Conservation (phyloP, 2,329 filamentous ascomycete species). For the Penicillium brevicompactum region DNA sequence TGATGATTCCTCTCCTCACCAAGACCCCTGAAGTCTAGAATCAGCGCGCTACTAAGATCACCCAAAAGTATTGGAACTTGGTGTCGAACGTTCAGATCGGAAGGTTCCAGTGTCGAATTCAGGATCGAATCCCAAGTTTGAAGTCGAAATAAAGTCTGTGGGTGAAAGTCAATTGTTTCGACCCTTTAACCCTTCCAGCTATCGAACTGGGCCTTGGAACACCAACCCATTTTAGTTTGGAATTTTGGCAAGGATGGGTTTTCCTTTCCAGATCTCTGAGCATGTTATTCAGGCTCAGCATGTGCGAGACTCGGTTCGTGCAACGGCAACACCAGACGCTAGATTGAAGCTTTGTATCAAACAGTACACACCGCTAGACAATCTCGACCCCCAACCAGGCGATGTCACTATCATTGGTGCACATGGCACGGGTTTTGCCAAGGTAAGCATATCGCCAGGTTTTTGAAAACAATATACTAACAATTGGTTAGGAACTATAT, state of each 20-base stretch:
- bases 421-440: slow-evolving; percentile 65
- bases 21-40: neutral
- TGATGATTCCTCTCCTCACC: neutral
- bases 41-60: neutral
- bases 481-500: slow-evolving; percentile 69
- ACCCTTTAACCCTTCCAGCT: too few relatives aligned
- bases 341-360: slow-evolving; percentile 55
- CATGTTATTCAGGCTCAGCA: slow-evolving; percentile 52
- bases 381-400: slow-evolving; percentile 45
- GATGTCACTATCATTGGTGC: slow-evolving; percentile 58
- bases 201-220: neutral
- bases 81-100: neutral
- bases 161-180: too few relatives aligned
- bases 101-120: too few relatives aligned
- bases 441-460: slow-evolving; percentile 49
- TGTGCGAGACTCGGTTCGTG: slow-evolving; percentile 54
- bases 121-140: neutral
- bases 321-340: slow-evolving; percentile 50
- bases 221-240: neutral
- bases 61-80: neutral
- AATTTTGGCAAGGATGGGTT: neutral
- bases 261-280: slow-evolving; percentile 46
- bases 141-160: neutral
- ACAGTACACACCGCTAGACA: slow-evolving; percentile 57
- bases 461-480: too few relatives aligned